Base-by-base conservation (phyloP, 2,329 filamentous ascomycete genomes). In the Hypoxylon sp. region DNA sequence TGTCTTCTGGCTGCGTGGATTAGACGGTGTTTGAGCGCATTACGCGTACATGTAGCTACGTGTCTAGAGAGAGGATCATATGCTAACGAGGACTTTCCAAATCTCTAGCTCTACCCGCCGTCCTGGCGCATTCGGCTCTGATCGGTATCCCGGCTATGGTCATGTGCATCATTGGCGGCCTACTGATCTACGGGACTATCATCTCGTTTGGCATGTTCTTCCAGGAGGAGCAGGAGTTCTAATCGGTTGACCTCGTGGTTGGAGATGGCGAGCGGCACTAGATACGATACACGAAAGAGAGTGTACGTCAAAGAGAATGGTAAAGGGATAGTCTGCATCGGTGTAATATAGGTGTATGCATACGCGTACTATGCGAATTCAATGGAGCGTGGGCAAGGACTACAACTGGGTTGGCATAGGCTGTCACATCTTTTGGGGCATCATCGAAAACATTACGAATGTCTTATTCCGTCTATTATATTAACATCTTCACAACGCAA, bases 131-230 rank as follows among this genome's bases (percentile, higher is more conserved):
- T 81, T 92, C 93, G 69, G 89, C 89, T 65, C 86, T 96, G 71
- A 99, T 99, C 78, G 84, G 90, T 69, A 81, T 92, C 64, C 90
- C 93, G 58, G 96, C 96, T 54, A 97, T 97, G 90, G 84, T 94
- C 79, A 99, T 99, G 96, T 97, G 93, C 58, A 92, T 99, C 75
- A 83, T 95, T 58, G 96, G 96, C 30, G 96, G 96, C 58, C 85
- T 98, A 66, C 84, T 99, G 79, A 99, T 99, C 80, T 99, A 99
- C 82, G 93, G 94, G 64, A 99, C 96, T 54, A 98, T 99, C 79
- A 97, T 99, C 82, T 96, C 92, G 83, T 99, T 99, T 82, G 91
- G 92, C 73, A 92, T 98, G 90, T 99, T 98, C 85, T 99, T 99
- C 86, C 92, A 95, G 80, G 95, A 98, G 82, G 94, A 98, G 80